Base-by-base conservation (phyloP, 2,329 filamentous ascomycete genomes). In the Fusarium nygamai region DNA sequence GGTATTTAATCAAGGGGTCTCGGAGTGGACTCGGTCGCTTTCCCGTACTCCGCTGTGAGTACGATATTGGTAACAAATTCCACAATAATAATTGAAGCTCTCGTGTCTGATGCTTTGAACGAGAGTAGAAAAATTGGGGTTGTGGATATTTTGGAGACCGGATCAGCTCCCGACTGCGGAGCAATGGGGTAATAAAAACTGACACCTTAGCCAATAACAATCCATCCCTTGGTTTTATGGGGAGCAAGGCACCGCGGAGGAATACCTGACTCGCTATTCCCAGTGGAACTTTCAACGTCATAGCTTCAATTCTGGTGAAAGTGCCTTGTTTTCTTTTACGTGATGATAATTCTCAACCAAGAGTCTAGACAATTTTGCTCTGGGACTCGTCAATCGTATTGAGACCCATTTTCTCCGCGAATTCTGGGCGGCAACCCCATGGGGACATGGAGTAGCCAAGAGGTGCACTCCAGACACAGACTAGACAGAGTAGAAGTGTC, bases 251-350 rank as follows among this genome's bases (percentile, higher is more conserved):
- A 24, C 29, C 39, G 61, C 67, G 53, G 51, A 62, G 46, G 19
- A 24, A 24, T 67, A 7, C 67, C 62, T 53, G 44, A 69, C 69
- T 72, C 46, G 64, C 69, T 68, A 53, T 57, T 29, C 9, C 17
- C 43, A 47, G 71, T 74, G 71, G 71, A 61, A 61, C 57, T 63
- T 12, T 9, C 39, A 63, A 71, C 71, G 71, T 74, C 71, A 74
- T 71, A 62, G 67, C 47, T 53, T 17, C 27, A 10, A 13, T 5
- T 24, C 3, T 34, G 13, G n/a, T 5, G 22, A 34, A 16, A 9
- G 10, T 20, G 24, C 24, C 62, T 48, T 46, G 39, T 63, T 74
- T 74, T 61, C 57, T 73, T 63, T 74, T 74, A 74, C 71, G 71
- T 74, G 64, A 67, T 71, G 22, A 3, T 16, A 61, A 56, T 38